Base-by-base conservation (phyloP, 768 basidiomycete species). In the Russula ochroleuca region DNA sequence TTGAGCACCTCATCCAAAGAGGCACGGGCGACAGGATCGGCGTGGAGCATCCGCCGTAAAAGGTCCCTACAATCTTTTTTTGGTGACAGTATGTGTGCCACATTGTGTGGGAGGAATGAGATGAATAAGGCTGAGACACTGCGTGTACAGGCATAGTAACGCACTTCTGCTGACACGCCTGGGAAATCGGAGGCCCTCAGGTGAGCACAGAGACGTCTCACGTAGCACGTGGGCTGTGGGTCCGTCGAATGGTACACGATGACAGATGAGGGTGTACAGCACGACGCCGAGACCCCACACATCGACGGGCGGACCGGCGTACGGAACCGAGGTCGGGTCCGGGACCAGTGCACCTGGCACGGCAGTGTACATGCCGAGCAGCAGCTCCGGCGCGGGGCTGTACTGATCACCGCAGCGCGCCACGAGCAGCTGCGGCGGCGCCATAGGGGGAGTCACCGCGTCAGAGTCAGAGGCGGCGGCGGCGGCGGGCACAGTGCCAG, bases 271-370 rank as follows among this genome's bases (percentile, higher is more conserved):
- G 6, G 4, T 14, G 37, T 33, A 53, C 19, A 64, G 51, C n/a
- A 64, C 28, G 51, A 54, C 21, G 28, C 51, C 63, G 28, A 59
- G 63, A 17, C 51, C 45, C 52, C 57, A 54, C 37, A 64, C 45
- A 28, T 59, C 57, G 28, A 59, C 57, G 17, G 63, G 57, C 6
- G 57, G 25, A 11, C 35, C 57, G 2, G n/a, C 48, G 31, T 53
- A 54, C 53, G 25, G 54, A 40, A 17, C 31, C 21, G 38, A 25
- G 21, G 21, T 21, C 23, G 47, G 28, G 28, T 28, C 28, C 28
- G 28, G 28, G 28, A 2, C 28, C 28, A 5, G 52, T 17, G 17
- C 21, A 4, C 13, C 7, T 9, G 21, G 21, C n/a, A 38, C 51
- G 33, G 59, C 19, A 23, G 49, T 25, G 33, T n/a, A n/a, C 21